Conservation (phyloP, 1,139 yeast species). For the Arxiozyma telluris region DNA sequence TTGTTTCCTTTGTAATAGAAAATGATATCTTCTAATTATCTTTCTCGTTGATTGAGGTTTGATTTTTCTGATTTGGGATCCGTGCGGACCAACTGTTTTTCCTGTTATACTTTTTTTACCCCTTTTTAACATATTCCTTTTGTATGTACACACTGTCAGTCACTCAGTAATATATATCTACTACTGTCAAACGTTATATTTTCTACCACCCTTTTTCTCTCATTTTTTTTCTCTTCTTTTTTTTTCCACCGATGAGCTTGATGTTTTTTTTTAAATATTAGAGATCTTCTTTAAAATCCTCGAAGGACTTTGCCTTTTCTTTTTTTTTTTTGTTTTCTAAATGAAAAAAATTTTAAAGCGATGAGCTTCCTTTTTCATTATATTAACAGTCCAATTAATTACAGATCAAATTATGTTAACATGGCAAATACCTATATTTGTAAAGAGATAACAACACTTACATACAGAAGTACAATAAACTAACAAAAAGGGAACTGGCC, state of each 20-base stretch:
- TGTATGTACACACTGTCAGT: neutral
- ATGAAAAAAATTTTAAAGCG: neutral
- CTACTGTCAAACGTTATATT: too few relatives aligned
- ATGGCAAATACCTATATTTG: neutral
- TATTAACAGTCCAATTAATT: neutral
- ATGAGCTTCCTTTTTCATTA: neutral
- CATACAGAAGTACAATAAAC: neutral
- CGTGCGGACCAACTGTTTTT: constrained; percentile 15
- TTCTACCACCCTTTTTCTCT: neutral
- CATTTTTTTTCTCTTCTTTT: constrained; percentile 7
- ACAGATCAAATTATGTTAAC: neutral
- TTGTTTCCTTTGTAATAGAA: constrained; percentile 44
- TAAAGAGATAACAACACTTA: neutral
- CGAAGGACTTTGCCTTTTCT: neutral
- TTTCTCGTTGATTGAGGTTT: constrained; percentile 63
- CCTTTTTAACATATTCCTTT: constrained; percentile 6
- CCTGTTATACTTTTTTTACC: constrained; percentile 33
- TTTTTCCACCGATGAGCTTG: neutral
- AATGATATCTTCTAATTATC: constrained; percentile 60
- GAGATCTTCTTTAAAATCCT: neutral
- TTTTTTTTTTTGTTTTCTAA: neutral
- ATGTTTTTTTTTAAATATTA: too few relatives aligned
- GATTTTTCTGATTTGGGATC: constrained; percentile 24
- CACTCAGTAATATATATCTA: too few relatives aligned
- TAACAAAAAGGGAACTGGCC: constrained; percentile 1